phyloP scores from a whole-genome alignment of 192 early-diverging fungal genomes.

The Gigaspora rosea region DNA sequence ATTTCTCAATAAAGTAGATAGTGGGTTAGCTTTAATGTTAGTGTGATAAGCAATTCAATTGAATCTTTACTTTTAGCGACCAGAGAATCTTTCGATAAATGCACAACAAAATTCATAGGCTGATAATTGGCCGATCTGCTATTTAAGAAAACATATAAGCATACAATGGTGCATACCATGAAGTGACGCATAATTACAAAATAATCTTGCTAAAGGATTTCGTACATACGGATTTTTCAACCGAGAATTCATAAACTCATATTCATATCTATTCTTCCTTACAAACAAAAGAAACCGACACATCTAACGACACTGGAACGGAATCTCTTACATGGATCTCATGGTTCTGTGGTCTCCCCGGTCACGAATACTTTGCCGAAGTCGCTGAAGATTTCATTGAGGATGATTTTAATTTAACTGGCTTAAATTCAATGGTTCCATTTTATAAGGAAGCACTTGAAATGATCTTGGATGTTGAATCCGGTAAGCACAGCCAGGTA shows the following conservation, averaged over 20 bases:
- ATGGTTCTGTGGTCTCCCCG: constrained; percentile 74
- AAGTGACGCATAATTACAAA: too few species aligned
- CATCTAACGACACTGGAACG: constrained; percentile 52
- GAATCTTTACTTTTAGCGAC: too few species aligned
- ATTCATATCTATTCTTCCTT: neutral
- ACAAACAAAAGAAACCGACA: constrained; percentile 43
- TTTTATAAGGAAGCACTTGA: constrained; percentile 92
- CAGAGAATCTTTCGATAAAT: too few species aligned
- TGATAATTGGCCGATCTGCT: too few species aligned
- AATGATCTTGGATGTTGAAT: constrained; percentile 91
- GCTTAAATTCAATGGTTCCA: constrained; percentile 76
- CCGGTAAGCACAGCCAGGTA: constrained; percentile 39
- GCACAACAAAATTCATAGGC: too few species aligned
- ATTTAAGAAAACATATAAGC: too few species aligned
- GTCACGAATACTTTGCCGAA: constrained; percentile 79
- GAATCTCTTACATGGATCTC: constrained; percentile 69
- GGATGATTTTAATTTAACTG: constrained; percentile 98
- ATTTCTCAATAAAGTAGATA: too few species aligned
- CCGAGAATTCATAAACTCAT: neutral
- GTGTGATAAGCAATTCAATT: too few species aligned
- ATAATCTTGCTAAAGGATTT: neutral
- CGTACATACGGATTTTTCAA: neutral
- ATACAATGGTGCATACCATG: too few species aligned
- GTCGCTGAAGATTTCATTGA: constrained; percentile 82
- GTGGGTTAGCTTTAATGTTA: too few species aligned